Base-by-base conservation (phyloP, 148 eudicot genomes). In the Rhododendron henanense region DNA sequence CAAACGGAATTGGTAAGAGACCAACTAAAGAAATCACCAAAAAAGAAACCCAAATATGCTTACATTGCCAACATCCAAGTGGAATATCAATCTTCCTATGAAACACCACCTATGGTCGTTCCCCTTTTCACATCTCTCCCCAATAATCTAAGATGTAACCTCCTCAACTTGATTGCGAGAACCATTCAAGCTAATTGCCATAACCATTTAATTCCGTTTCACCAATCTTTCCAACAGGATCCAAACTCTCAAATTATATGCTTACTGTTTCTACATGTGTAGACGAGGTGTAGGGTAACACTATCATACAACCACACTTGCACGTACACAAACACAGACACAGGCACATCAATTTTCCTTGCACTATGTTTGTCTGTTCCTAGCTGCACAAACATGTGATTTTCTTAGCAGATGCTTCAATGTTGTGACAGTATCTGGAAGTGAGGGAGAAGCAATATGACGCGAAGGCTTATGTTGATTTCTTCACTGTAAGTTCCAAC, bases 391-490 rank as follows among this genome's bases (percentile, higher is more conserved):
- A 48, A 48, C 81, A 78, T 48, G 16, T 15, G 31, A 50, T 14
- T 51, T 18, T 53, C 35, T n/a, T 81, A 53, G n/a, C 35, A 31
- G 53, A 31, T 61, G 55, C 63, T 75, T 89, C 51, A 67, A 31
- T 86, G 81, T 83, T 37, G 78, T 87, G 87, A 83, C 83, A 97
- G 99, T 81, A 95, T 92, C 92, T 97, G 67, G 98, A 97, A 87
- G 98, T 97, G 81, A 89, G 99, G 89, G 99, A 97, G 91, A 95
- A 97, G 90, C 99, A 97, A 88, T 97, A 97, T 71, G 99, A 97
- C 87, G 87, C 92, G 90, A 96, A 97, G 88, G 90, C 84, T 47
- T 90, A 91, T 86, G 81, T 97, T 74, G 98, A 97, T 85, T 92
- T 97, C 86, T 97, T 88, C 89, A 92, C 94, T 75, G 99, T 97